These are phyloP conservation scores for Quercus phellos DNA, from an alignment of 331 rosid genomes.

Conservation along the genomic window DNA sequence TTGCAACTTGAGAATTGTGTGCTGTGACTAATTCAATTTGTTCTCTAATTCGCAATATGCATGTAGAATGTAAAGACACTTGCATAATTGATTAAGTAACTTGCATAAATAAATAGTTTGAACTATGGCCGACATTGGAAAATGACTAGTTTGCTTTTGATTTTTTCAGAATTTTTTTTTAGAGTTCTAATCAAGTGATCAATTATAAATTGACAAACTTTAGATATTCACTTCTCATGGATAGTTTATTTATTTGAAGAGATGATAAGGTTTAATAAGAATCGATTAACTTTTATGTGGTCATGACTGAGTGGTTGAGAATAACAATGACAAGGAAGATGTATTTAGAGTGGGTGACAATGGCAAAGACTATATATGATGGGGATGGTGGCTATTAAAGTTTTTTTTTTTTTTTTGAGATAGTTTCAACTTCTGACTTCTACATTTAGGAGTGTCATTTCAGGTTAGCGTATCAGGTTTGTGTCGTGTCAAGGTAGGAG, in stretches of 20 bases:
- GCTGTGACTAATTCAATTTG: not conserved
- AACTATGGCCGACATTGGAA: not conserved
- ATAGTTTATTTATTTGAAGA: not conserved
- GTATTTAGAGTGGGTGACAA: not conserved
- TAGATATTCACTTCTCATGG: not conserved
- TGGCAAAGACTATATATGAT: not conserved
- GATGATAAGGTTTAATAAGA: not conserved
- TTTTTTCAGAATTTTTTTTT: not conserved
- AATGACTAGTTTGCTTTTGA: not conserved
- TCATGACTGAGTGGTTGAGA: not conserved
- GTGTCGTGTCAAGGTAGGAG: no score
- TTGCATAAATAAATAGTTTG: not conserved
- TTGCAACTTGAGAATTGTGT: not conserved
- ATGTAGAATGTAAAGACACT: not conserved
- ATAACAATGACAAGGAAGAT: not conserved
- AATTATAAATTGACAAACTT: not conserved
- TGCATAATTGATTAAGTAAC: not conserved
- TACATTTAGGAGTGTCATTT: no score
- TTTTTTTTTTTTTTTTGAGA: no score
- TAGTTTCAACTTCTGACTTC: no score
- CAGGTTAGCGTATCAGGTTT: fast-evolving
- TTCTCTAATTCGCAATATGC: not conserved
- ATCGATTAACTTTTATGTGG: no score
- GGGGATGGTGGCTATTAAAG: not conserved
- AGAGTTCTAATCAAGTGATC: not conserved